These are phyloP conservation scores for Closterium sp. DNA, from an alignment of 139 green algal species.

Conservation along the genomic window DNA sequence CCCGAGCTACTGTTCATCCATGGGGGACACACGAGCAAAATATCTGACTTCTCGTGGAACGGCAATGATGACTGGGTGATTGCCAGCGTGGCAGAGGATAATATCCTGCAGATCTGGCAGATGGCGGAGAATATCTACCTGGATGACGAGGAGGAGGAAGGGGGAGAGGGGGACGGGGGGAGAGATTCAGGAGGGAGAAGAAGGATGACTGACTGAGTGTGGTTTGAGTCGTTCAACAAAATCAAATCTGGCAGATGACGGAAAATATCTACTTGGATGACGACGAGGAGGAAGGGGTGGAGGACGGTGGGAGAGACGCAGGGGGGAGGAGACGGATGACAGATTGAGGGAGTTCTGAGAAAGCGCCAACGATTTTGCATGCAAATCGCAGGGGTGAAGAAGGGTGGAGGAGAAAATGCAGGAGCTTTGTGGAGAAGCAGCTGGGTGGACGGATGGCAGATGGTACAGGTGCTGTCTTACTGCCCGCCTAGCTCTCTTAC, in stretches of 20 bases:
- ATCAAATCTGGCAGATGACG: slow-evolving; percentile 93
- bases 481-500: too few species aligned
- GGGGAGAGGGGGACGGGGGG: background rate
- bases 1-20: slow-evolving; percentile 74
- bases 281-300: slow-evolving; percentile 41
- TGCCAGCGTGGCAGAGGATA: slow-evolving; percentile 95
- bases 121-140: slow-evolving; percentile 92
- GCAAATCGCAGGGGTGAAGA: too few species aligned
- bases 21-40: slow-evolving; percentile 63
- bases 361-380: too few species aligned
- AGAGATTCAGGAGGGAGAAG: background rate
- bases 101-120: slow-evolving; percentile 98
- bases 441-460: too few species aligned
- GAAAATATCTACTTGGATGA: slow-evolving; percentile 84
- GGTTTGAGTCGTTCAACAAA: background rate
- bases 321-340: background rate
- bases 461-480: too few species aligned
- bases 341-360: background rate
- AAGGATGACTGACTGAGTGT: background rate
- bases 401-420: too few species aligned
- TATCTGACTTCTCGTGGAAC: slow-evolving; percentile 95
- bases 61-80: slow-evolving; percentile 87
- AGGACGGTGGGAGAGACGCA: background rate
- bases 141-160: slow-evolving; percentile 55
- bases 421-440: too few species aligned